Evolutionary conservation across 2,329 filamentous ascomycete genomes (phyloP), one percentile per base, ranked within the genome.

Genomic region (Cytospora piceicola): DNA sequence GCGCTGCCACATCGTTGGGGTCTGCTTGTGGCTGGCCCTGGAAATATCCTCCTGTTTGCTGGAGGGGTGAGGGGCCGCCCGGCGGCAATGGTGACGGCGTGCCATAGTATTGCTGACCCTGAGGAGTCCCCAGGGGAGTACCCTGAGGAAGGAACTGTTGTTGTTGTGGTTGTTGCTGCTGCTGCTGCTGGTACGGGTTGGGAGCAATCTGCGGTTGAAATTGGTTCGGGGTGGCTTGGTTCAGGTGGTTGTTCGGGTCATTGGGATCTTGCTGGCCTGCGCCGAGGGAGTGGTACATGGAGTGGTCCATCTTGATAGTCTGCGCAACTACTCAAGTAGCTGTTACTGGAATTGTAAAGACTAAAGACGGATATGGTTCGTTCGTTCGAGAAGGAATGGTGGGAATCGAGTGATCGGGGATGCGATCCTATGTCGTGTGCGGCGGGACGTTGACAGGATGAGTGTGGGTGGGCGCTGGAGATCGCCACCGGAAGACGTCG

Each of bases 1-100:
- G 93, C 63, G 88, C 84, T 56, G 88, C 84, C 67, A 93, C 76
- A 20, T 81, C 82, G 63, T 74, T 78, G 71, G 87, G 83, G 65
- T 78, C 78, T 63, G 75, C 73, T 51, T 75, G 74, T 27, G 75
- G 73, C 68, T 76, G 76, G 22, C 70, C 74, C 61, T 73, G 77
- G 39, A 72, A 73, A 56, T 75, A 72, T 30, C 69, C 72, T 51
- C 70, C 70, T n/a, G 69, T 66, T 46, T 74, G 73, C 30, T 69
- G 69, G 46, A 49, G n/a, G 32, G 72, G 71, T 20, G 72, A 75
- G 67, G 77, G 78, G 15, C 75, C 77, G 39, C 73, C 74, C 39
- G 60, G 66, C 6, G 68, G 68, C 65, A 73, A 65, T 15, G 73
- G 72, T 57, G 70, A 66, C 61, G 70, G 75, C 1, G 71, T 73